Conservation (phyloP, 768 basidiomycete genomes). For the Amanita jacksonii region DNA sequence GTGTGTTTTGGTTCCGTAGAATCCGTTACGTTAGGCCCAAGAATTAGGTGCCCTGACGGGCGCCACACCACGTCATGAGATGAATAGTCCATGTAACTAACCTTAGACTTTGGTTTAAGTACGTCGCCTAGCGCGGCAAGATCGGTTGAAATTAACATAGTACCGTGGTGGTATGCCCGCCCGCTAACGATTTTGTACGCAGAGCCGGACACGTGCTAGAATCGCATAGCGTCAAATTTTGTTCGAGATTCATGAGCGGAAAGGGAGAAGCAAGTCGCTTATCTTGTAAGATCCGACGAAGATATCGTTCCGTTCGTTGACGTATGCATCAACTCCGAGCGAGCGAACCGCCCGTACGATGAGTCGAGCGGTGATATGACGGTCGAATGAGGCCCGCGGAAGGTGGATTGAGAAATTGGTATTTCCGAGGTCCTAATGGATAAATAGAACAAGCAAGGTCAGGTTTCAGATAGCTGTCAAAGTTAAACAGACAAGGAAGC, state of each 20-base stretch:
- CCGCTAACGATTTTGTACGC: constrained; percentile 92
- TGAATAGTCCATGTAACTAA: constrained; percentile 18
- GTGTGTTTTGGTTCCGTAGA: no score
- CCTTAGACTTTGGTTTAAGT: constrained; percentile 53
- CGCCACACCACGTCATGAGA: not conserved
- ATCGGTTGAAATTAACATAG: constrained; percentile 88
- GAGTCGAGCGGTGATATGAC: constrained; percentile 68
- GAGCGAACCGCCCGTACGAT: constrained; percentile 66
- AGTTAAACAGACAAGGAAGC: not conserved
- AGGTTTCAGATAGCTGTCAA: not conserved
- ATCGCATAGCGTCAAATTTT: constrained; percentile 8
- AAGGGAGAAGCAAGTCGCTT: constrained; percentile 27
- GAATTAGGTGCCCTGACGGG: not conserved
- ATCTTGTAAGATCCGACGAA: constrained; percentile 85
- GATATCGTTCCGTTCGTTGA: constrained; percentile 90
- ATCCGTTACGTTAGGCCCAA: no score
- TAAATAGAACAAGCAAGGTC: not conserved
- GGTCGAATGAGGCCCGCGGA: constrained; percentile 71
- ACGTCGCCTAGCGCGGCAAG: constrained; percentile 66
- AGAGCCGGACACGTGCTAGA: constrained; percentile 81
- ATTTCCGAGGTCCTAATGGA: constrained; percentile 81
- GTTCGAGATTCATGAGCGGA: not conserved
- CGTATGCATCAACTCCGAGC: constrained; percentile 63
- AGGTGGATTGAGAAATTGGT: constrained; percentile 95
- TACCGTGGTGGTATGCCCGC: constrained; percentile 95